Percentiles rank a stretch among this genome's conserved stretches.
These are phyloP conservation scores for Colletotrichum graminicola DNA, from an alignment of 2,329 filamentous ascomycete species.

Conservation along the genomic window DNA sequence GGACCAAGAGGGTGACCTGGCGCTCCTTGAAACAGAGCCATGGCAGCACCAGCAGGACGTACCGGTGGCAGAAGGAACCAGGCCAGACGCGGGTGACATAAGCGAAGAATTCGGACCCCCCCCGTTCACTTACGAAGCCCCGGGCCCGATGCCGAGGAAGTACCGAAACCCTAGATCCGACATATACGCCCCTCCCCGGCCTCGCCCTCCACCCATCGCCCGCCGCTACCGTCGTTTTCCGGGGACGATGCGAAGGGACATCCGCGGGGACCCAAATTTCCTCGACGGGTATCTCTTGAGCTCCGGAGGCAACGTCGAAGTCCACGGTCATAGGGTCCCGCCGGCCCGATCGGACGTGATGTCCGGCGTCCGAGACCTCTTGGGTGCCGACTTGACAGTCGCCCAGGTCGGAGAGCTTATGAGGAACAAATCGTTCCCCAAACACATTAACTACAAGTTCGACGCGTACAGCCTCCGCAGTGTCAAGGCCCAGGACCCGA, in stretches of 20 bases:
- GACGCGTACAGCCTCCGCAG: conserved; percentile 19
- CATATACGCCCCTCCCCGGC: conserved; percentile 15
- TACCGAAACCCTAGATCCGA: background rate
- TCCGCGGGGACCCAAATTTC: conserved; percentile 9
- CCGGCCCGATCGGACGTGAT: conserved; percentile 36
- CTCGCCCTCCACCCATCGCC: conserved; percentile 26
- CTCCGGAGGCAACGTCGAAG: background rate
- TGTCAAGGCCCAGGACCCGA: background rate
- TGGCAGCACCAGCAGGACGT: conserved; percentile 25
- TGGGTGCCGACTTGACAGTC: conserved; percentile 30
- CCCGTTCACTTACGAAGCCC: conserved; percentile 11
- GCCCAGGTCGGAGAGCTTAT: conserved; percentile 36
- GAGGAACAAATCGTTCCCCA: background rate
- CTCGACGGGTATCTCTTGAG: conserved; percentile 8
- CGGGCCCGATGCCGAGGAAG: conserved; percentile 10
- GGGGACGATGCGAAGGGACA: conserved; percentile 28
- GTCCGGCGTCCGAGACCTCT: conserved; percentile 40
- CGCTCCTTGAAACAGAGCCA: conserved; percentile 14
- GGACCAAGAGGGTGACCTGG: conserved; percentile 18
- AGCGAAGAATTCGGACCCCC: conserved; percentile 15
- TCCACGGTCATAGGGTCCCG: background rate
- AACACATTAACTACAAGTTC: conserved; percentile 39
- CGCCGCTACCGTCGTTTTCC: conserved; percentile 30
- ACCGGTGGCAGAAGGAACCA: background rate
- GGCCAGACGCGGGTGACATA: background rate